A percentile compares a stretch with the other conserved stretches of the same genome.
phyloP scores from a whole-genome alignment of 345 rosid species.

The Boechera divaricarpa region DNA sequence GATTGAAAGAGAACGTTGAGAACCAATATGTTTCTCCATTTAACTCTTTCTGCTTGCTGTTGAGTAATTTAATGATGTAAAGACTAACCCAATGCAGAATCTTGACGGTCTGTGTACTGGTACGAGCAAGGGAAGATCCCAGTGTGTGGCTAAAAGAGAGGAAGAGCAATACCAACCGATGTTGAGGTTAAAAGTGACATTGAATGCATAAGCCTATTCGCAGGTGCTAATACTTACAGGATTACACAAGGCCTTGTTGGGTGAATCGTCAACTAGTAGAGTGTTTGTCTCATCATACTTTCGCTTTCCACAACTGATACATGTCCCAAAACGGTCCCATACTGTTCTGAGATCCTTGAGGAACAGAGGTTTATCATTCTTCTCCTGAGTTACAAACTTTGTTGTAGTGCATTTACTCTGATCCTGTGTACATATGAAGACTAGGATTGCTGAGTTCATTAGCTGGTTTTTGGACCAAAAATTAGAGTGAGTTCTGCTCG shows the following conservation, averaged over 20 bases:
- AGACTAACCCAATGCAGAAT: constrained; percentile 77
- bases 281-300: constrained; percentile 78
- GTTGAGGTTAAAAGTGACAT: constrained; percentile 12
- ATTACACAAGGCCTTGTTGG: constrained; percentile 65
- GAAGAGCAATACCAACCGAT: constrained; percentile 8
- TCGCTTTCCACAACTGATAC: constrained; percentile 62
- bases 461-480: constrained; percentile 2
- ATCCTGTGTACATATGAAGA: constrained; percentile 54
- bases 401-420: constrained; percentile 62
- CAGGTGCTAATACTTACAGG: not conserved
- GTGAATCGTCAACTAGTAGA: constrained; percentile 64
- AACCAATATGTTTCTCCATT: constrained; percentile 20
- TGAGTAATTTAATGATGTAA: not conserved
- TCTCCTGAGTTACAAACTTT: constrained; percentile 44
- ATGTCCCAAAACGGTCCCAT: constrained; percentile 61
- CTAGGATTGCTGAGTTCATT: constrained; percentile 14
- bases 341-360: constrained; percentile 72
- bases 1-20: not conserved
- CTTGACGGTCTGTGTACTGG: constrained; percentile 46
- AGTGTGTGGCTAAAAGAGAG: constrained; percentile 61
- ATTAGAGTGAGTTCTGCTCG: not conserved
- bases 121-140: constrained; percentile 78
- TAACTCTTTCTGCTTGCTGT: not conserved
- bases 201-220: constrained; percentile 17
- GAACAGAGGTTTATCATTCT: constrained; percentile 60